Evolutionary conservation across 495 filamentous ascomycete genomes (phyloP).

Genomic region (Penicillium simplicissimum): DNA sequence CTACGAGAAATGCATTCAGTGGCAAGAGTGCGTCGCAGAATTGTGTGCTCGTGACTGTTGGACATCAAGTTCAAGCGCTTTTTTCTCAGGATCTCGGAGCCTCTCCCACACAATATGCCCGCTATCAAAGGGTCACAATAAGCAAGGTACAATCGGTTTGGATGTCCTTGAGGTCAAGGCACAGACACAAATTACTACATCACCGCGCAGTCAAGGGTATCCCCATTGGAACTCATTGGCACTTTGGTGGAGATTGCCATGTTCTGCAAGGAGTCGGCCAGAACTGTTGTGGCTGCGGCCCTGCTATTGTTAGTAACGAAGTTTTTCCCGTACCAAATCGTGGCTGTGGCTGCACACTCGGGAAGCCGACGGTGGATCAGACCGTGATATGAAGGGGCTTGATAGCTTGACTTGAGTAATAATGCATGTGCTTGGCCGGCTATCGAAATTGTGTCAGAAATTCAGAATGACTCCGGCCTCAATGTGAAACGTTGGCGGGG

Average conservation of each 20-base stretch:
- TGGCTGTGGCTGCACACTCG: slow-evolving; percentile 15
- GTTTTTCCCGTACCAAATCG: background rate
- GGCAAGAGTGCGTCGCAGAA: background rate
- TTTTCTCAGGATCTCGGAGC: too few species aligned
- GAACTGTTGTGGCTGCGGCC: background rate
- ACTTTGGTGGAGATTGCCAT: background rate
- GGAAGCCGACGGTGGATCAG: slow-evolving; percentile 1
- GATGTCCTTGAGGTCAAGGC: background rate
- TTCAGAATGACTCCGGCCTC: background rate
- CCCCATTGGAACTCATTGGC: background rate
- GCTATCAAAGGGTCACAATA: background rate
- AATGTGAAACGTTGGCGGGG: slow-evolving; percentile 2
- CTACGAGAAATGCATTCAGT: background rate
- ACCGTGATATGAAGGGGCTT: background rate
- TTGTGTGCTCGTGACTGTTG: background rate
- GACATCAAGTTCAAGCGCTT: background rate
- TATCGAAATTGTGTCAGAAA: background rate
- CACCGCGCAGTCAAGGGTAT: background rate
- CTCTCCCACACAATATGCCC: too few species aligned
- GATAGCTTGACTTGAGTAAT: background rate
- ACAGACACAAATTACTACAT: background rate
- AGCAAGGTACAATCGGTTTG: background rate
- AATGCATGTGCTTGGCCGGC: slow-evolving; percentile 1
- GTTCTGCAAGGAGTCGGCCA: background rate
- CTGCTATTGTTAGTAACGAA: background rate